Evolutionary conservation across 352 stramenopile genomes (phyloP), one percentile per base, ranked within the genome.

Genomic region (Pythium phragmiticola): DNA sequence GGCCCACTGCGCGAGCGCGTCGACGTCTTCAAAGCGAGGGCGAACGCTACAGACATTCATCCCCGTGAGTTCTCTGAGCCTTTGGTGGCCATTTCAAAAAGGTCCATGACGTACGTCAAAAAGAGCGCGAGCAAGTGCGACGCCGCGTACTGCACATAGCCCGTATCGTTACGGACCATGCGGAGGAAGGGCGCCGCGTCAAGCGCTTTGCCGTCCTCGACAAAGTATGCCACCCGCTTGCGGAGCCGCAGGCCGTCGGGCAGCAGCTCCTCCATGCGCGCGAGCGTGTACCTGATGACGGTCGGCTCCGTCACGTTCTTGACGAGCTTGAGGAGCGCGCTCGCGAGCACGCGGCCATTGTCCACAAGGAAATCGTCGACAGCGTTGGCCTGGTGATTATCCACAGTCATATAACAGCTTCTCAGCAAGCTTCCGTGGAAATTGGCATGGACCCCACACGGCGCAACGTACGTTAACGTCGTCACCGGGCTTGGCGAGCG

Each of bases 231-330:
- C 57, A 92, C 85, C 26, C 87, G 81, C 58, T 90, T 92, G 57
- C 83, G 87, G 16, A 92, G 74, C 34, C 84, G 80, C 23, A 92
- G 80, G 1, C 84, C 84, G 64, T 95, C 87, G 33, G 87, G 85
- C 17, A 95, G 67, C 17, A 95, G 71, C 66, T 95, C 84, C 57
- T 95, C 83, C 81, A 95, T 92, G 65, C 87, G 84, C 4, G 87
- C 87, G 36, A 95, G 76, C 57, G 84, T 87, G 69, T 95, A 95
- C 55, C 90, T 90, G 56, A 95, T 76, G 33, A 95, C 87, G 6
- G 87, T 90, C 14, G 85, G 84, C 57, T 95, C 87, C 7, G 87
- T 95, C 65, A 95, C 85, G 69, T 95, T 92, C 77, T 92, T 92
- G 39, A 95, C 73, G 37, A 95, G 62, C 69, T 95, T 95, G 42